Evolutionary conservation across 73 alveolate genomes (phyloP), one percentile per base, ranked within the genome.

Genomic region (Urostyla sp.): DNA sequence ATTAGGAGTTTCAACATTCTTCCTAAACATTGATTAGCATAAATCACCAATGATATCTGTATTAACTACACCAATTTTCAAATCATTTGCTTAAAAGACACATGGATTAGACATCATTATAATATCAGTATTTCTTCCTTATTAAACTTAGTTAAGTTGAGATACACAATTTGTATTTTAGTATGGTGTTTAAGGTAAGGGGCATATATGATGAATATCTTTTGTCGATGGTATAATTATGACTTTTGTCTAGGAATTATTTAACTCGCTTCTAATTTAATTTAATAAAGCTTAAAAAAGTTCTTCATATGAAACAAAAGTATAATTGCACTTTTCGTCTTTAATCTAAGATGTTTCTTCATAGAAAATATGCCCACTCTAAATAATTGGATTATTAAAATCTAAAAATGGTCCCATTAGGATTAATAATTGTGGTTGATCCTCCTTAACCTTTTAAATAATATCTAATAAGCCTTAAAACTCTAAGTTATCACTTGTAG

Each of bases 331-430:
- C 51, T 32, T 63, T 63, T 15, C 50, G 67, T 2, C 23, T 28
- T 3, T 16, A n/a, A n/a, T n/a, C n/a, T n/a, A n/a, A n/a, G n/a
- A n/a, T n/a, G n/a, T 38, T 3, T 10, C 34, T 24, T 49, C 73
- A 44, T 72, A 83, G 67, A 83, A 67, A 0, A 81, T 15, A 4
- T 54, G 67, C 6, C 91, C 91, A 11, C 31, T 40, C 11, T 46
- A 23, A n/a, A 83, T 52, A 21, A 40, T 72, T n/a, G 16, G 30
- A 40, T 83, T 58, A 32, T 30, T 43, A 26, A 51, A 51, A 44
- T 83, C 91, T n/a, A 83, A 54, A 46, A 83, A 83, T 10, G 91
- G 91, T 0, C 91, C 91, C 57, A 51, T 4, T n/a, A 83, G 21
- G 5, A 83, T 72, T 3, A 72, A 53, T 15, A 77, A 61, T 11